These are phyloP conservation scores for Fusarium sp. DNA, from an alignment of 2,329 filamentous ascomycete species.

Conservation along the genomic window DNA sequence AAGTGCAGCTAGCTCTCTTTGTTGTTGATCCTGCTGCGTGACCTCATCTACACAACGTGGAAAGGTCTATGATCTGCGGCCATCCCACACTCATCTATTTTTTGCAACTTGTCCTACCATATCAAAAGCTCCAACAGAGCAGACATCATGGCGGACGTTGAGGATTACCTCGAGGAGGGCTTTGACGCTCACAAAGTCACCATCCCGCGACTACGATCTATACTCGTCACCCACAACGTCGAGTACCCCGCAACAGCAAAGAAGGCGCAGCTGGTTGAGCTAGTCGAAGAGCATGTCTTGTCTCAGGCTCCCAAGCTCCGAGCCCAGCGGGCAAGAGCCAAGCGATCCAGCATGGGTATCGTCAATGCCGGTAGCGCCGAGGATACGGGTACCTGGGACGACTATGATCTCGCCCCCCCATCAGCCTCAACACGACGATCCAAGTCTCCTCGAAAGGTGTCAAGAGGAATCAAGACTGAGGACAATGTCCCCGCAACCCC, in stretches of 20 bases:
- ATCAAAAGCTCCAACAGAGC: conserved; percentile 13
- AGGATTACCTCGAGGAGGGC: conserved; percentile 86
- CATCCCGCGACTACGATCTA: conserved; percentile 87
- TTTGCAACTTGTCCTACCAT: conserved; percentile 8
- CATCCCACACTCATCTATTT: conserved; percentile 25
- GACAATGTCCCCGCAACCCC: conserved; percentile 57
- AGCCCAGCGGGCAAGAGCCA: conserved; percentile 78
- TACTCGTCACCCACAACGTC: conserved; percentile 89
- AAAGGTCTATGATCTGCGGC: conserved; percentile 27
- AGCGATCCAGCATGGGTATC: conserved; percentile 89
- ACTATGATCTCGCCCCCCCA: conserved; percentile 65
- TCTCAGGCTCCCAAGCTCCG: conserved; percentile 83
- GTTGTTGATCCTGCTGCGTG: conserved; percentile 17
- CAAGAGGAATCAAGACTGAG: conserved; percentile 63
- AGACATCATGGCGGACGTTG: conserved; percentile 70
- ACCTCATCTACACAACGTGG: conserved; percentile 9
- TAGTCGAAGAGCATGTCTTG: conserved; percentile 82
- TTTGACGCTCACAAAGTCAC: conserved; percentile 89
- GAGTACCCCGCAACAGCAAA: conserved; percentile 89
- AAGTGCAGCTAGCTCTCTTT: conserved; percentile 18
- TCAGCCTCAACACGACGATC: conserved; percentile 63
- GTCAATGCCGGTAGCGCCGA: conserved; percentile 74
- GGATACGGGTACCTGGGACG: conserved; percentile 70
- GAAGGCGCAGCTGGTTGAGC: conserved; percentile 85
- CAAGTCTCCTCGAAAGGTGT: conserved; percentile 65